Base-by-base conservation (phyloP, 208 protist species). In the Crithidia brevicula region DNA sequence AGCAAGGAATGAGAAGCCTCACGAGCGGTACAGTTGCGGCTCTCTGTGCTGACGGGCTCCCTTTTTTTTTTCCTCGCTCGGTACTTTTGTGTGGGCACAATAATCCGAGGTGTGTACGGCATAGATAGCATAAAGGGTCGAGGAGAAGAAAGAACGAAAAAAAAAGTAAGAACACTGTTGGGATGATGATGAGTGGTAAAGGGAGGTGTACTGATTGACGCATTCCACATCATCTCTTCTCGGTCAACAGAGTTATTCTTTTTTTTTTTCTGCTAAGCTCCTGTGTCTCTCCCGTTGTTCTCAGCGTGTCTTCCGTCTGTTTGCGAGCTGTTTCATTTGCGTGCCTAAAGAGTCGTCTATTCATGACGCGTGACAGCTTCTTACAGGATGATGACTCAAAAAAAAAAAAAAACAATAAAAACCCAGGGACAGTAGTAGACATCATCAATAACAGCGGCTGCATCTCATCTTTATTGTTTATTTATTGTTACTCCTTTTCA, bases 191-290 rank as follows among this genome's bases (percentile, higher is more conserved):
- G 16, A 25, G 22, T 59, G 34, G 31, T n/a, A 38, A 58, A 58
- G 34, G 53, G 53, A 46, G 53, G 18, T 36, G 31, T 59, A 59
- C 53, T 28, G 6, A 59, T 15, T 46, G 53, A 46, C 31, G 53
- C 31, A 31, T 59, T 57, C 51, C 28, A 42, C 10, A 42, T 57
- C 51, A 42, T n/a, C 28, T 57, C 36, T 46, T 28, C 13, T n/a
- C 6, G 3, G 31, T 28, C 34, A 2, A 40, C 8, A 40, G 15
- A 54, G 23, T 60, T 36, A 38, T 33, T 57, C 33, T 43, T n/a
- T 16, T 61, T 36, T 54, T 54, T 10, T 15, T 54, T 38, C 27
- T 30, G 43, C n/a, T n/a, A n/a, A n/a, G n/a, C n/a, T n/a, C 15
- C 36, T 40, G 36, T 40, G 15, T 40, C 36, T 0, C 36, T 40